These are phyloP conservation scores for Eutypella sp. DNA, from an alignment of 2,329 filamentous ascomycete genomes.

Conservation along the genomic window DNA sequence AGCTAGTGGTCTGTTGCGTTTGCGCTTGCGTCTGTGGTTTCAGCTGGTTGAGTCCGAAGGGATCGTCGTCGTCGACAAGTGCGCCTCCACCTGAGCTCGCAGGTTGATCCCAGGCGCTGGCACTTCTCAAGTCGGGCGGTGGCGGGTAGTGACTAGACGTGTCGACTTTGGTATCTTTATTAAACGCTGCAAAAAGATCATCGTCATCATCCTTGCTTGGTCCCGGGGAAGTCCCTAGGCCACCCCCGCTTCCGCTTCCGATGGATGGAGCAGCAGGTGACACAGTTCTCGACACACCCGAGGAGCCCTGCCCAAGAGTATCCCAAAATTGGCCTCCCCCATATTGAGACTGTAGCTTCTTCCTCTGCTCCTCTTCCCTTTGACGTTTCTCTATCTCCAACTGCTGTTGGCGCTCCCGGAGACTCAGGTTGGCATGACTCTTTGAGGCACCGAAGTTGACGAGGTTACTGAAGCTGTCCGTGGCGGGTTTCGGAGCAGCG, in stretches of 20 bases:
- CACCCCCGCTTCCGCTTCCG: constrained; percentile 19
- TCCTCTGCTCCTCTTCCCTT: constrained; percentile 70
- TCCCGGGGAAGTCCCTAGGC: constrained; percentile 15
- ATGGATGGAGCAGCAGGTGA: constrained; percentile 35
- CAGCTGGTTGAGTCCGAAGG: constrained; percentile 73
- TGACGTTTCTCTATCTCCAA: constrained; percentile 60
- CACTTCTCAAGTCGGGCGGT: constrained; percentile 48
- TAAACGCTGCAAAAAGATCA: constrained; percentile 64
- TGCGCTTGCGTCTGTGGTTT: constrained; percentile 34
- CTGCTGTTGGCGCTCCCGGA: constrained; percentile 72
- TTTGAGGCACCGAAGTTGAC: constrained; percentile 60
- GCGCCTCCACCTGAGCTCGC: constrained; percentile 24
- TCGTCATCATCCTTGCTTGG: constrained; percentile 46
- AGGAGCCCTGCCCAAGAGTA: constrained; percentile 52
- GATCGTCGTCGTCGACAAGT: constrained; percentile 67
- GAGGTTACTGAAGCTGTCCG: constrained; percentile 76
- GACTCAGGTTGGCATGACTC: constrained; percentile 63
- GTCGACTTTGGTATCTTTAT: constrained; percentile 61
- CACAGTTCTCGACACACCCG: constrained; percentile 42
- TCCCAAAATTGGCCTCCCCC: constrained; percentile 75
- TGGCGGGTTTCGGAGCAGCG: constrained; percentile 43
- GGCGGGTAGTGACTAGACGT: constrained; percentile 62
- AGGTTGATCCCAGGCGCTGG: constrained; percentile 47
- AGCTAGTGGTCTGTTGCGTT: constrained; percentile 18
- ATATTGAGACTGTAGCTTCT: constrained; percentile 70